These are phyloP conservation scores for Colletotrichum sp. DNA, from an alignment of 2,329 filamentous ascomycete species.

Conservation along the genomic window DNA sequence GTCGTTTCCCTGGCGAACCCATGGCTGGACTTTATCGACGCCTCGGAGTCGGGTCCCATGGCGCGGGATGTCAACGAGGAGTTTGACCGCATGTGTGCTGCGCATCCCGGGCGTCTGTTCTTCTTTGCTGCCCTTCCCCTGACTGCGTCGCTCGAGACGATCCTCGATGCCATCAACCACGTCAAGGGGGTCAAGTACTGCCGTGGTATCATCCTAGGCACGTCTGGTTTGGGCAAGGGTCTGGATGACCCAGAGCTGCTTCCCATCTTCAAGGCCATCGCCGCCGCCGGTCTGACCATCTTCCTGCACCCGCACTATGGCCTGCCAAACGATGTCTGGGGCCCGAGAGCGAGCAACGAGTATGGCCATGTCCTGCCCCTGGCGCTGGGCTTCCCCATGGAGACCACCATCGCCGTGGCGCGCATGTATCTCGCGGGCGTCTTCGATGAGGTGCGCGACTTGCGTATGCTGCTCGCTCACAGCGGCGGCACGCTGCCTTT, in stretches of 20 bases:
- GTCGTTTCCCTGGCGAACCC: conserved; percentile 92
- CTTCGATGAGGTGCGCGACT: conserved; percentile 74
- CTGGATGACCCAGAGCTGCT: conserved; percentile 80
- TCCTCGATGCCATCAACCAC: conserved; percentile 70
- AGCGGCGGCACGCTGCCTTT: conserved; percentile 90
- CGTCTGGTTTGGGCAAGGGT: conserved; percentile 78
- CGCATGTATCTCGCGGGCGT: conserved; percentile 88
- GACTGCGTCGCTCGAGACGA: conserved; percentile 65
- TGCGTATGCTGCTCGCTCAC: conserved; percentile 84
- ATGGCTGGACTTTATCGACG: conserved; percentile 84
- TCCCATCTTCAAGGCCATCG: conserved; percentile 73
- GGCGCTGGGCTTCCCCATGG: conserved; percentile 86
- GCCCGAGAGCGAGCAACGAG: conserved; percentile 66
- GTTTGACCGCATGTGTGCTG: conserved; percentile 73
- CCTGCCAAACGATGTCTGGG: conserved; percentile 80
- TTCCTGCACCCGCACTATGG: conserved; percentile 96
- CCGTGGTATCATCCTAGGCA: conserved; percentile 88
- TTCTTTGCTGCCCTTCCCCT: conserved; percentile 86
- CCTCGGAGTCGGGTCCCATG: conserved; percentile 64
- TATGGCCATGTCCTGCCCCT: conserved; percentile 90
- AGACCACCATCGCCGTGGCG: conserved; percentile 89
- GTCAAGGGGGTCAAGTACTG: conserved; percentile 69
- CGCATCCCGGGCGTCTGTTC: conserved; percentile 72
- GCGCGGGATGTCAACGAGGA: conserved; percentile 78
- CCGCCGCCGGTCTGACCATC: conserved; percentile 67